Base-by-base conservation (phyloP, 2,329 filamentous ascomycete species). In the Talaromyces sp. region DNA sequence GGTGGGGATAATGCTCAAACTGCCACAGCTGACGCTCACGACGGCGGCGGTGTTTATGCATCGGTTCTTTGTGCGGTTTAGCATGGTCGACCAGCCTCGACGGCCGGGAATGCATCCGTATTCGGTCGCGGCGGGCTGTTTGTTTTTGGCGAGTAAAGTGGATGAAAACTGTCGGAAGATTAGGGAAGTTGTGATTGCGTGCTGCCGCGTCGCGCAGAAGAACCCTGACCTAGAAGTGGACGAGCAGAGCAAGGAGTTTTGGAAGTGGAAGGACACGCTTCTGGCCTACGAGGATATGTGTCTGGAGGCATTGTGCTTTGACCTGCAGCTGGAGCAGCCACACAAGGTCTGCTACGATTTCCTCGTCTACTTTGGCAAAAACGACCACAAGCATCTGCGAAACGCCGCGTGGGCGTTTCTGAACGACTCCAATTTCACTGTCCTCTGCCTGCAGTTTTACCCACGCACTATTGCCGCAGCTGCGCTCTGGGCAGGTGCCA, bases 141-240 rank as follows among this genome's bases (percentile, higher is more conserved):
- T 99, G 2, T 99, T 98, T 68, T 84, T 99, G 10, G 93, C 95
- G 9, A 97, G 96, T 67, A 99, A 99, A 75, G 93, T 96, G 21
- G 93, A 99, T 72, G 95, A 99, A 73, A 96, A 96, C 72, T 96
- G 92, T 71, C 88, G 93, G 55, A 96, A 96, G 77, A 96, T 96
- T 67, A 96, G 91, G 70, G 92, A 97, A 65, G 83, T 99, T 62
- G 93, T 99, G 65, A 89, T 97, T 32, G 91, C 93, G 1, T 95
- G 96, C 68, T 95, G 92, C 62, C 91, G 93, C 66, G 91, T 97
- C 21, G 95, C 93, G 29, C 92, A 97, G 75, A 98, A 99, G 78
- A 93, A 98, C 67, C 82, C 91, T 1, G 90, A 91, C 68, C 84
- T 97, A 62, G 81, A 93, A 58, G 90, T 98, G 57, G 95, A 99